These are phyloP conservation scores for Sporisorium iseilematis-ciliati DNA, from an alignment of 1,284 basidiomycete genomes.

Conservation along the genomic window DNA sequence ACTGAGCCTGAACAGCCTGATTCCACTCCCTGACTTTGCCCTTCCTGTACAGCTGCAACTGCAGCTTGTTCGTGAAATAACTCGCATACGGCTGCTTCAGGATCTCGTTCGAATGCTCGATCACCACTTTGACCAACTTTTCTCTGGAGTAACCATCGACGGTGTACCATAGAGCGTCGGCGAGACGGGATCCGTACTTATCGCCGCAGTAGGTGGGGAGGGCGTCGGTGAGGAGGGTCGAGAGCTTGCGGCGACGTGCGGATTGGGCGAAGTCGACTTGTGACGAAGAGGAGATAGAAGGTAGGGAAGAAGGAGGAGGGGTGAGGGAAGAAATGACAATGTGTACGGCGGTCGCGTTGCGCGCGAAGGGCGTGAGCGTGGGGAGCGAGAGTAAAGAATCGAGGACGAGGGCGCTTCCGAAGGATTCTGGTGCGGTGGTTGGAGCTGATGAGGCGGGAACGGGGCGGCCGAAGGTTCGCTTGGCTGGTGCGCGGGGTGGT, in stretches of 20 bases:
- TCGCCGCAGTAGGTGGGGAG: slow-evolving; percentile 53
- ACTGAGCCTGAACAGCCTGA: slow-evolving; percentile 25
- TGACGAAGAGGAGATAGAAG: not conserved
- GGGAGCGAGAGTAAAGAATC: slow-evolving; percentile 50
- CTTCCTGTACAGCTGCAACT: slow-evolving; percentile 60
- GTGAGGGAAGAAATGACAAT: slow-evolving; percentile 44
- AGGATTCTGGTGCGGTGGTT: slow-evolving; percentile 4
- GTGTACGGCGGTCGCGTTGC: slow-evolving; percentile 38
- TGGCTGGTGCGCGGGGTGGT: slow-evolving; percentile 34
- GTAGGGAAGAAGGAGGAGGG: slow-evolving; percentile 13
- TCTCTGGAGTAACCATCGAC: slow-evolving; percentile 56
- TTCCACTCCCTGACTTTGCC: slow-evolving; percentile 57
- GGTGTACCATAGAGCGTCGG: slow-evolving; percentile 58
- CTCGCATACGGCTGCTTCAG: slow-evolving; percentile 54
- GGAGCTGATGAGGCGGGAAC: slow-evolving; percentile 3
- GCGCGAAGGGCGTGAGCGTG: slow-evolving; percentile 40
- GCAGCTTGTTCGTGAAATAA: slow-evolving; percentile 62
- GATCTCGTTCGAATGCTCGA: slow-evolving; percentile 47
- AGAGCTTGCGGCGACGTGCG: slow-evolving; percentile 43
- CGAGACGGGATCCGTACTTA: slow-evolving; percentile 65
- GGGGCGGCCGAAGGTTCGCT: slow-evolving; percentile 28
- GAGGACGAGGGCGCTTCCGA: slow-evolving; percentile 32
- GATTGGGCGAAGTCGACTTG: slow-evolving; percentile 15
- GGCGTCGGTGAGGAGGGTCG: slow-evolving; percentile 23
- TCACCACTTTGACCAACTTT: slow-evolving; percentile 46